Conservation (phyloP, 768 basidiomycete species). For the Boletus pseudo-olivaceus region DNA sequence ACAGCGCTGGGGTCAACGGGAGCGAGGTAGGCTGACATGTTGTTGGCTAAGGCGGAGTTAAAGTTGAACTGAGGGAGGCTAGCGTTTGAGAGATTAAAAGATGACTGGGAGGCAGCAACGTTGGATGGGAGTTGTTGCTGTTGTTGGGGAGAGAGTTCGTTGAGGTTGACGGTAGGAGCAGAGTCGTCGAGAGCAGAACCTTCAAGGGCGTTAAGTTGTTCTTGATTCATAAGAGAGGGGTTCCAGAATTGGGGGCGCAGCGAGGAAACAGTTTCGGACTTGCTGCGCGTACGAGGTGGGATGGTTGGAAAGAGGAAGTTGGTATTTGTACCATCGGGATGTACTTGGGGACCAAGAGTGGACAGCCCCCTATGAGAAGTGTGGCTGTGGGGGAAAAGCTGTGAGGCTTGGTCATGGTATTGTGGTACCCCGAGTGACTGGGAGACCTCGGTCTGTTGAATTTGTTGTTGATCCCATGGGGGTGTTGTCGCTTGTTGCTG, state of each 20-base stretch:
- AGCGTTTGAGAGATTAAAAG: conserved; percentile 28
- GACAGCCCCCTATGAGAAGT: conserved; percentile 36
- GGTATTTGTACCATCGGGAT: conserved; percentile 36
- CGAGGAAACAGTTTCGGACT: conserved; percentile 51
- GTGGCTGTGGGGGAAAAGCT: conserved; percentile 35
- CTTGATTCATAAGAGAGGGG: conserved; percentile 35
- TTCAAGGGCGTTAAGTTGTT: conserved; percentile 33
- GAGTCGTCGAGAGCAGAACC: conserved; percentile 39
- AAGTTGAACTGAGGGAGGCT: conserved; percentile 35
- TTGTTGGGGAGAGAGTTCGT: conserved; percentile 27
- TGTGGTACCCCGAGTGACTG: conserved; percentile 29
- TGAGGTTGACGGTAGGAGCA: conserved; percentile 28
- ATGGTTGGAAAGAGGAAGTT: conserved; percentile 37
- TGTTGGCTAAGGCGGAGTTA: conserved; percentile 30
- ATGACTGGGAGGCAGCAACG: conserved; percentile 21
- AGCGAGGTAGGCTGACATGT: conserved; percentile 39
- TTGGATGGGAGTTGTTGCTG: conserved; percentile 26
- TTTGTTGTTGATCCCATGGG: conserved; percentile 36
- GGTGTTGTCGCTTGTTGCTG: conserved; percentile 34
- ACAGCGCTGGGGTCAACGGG: conserved; percentile 27
- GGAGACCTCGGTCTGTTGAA: conserved; percentile 32
- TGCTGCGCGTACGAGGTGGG: conserved; percentile 49
- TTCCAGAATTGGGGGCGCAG: conserved; percentile 57
- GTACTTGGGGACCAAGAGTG: conserved; percentile 29
- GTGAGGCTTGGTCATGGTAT: conserved; percentile 28